Evolutionary conservation across 345 rosid genomes (phyloP).

Genomic region (Linum lewisii): DNA sequence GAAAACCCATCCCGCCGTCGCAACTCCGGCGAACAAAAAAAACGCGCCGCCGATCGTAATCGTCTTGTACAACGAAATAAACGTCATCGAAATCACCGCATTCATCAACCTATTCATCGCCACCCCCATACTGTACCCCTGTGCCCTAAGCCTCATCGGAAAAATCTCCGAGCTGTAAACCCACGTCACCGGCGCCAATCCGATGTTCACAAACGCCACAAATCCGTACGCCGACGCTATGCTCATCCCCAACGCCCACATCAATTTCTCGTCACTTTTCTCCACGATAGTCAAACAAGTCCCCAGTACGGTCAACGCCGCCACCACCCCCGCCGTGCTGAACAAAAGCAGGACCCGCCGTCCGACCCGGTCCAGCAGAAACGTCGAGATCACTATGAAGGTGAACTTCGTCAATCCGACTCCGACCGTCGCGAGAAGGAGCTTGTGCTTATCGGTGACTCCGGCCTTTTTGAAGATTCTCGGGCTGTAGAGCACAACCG

Average conservation of each 20-base stretch:
- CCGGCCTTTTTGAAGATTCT: constrained; percentile 65
- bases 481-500: constrained; percentile 59
- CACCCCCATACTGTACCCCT: constrained; percentile 72
- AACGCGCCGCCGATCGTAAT: constrained; percentile 84
- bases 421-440: constrained; percentile 62
- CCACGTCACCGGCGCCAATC: constrained; percentile 82
- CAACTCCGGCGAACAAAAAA: constrained; percentile 58
- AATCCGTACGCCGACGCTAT: constrained; percentile 40
- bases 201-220: constrained; percentile 57
- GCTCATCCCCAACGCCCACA: constrained; percentile 53
- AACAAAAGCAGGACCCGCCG: constrained; percentile 47
- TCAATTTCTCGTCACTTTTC: constrained; percentile 16
- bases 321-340: constrained; percentile 47
- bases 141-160: constrained; percentile 74
- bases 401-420: constrained; percentile 60
- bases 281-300: constrained; percentile 46
- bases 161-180: constrained; percentile 82
- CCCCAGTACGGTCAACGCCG: constrained; percentile 38
- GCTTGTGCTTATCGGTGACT: constrained; percentile 34
- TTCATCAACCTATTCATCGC: constrained; percentile 84
- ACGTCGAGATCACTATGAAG: constrained; percentile 40
- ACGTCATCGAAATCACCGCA: constrained; percentile 70
- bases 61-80: constrained; percentile 49
- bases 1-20: constrained; percentile 53
- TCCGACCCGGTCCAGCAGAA: constrained; percentile 58